Percentiles rank a stretch among this genome's conserved stretches.
Evolutionary conservation across 148 eudicot genomes (phyloP).

Genomic region (Limonium bicolor): DNA sequence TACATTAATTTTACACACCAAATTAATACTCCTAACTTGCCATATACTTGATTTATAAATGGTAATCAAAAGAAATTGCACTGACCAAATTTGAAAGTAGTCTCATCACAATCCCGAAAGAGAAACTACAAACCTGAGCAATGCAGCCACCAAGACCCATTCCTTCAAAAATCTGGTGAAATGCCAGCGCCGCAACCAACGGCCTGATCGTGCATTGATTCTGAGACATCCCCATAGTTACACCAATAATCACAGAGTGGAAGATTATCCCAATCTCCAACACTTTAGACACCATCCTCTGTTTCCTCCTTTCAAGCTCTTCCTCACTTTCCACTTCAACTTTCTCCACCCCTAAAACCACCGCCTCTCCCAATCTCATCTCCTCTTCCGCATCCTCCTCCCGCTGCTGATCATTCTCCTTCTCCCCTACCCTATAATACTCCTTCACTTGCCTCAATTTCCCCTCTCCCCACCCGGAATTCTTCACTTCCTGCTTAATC

Average conservation of each 20-base stretch:
- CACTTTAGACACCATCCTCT: slow-evolving; percentile 69
- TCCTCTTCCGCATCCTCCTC: slow-evolving; percentile 7
- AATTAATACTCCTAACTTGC: too few relatives aligned
- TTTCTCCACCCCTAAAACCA: neutral
- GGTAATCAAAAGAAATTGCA: too few relatives aligned
- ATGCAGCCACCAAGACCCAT: slow-evolving; percentile 88
- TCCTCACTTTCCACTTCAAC: slow-evolving; percentile 11
- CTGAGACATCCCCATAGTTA: slow-evolving; percentile 91
- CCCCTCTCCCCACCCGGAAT: too few relatives aligned
- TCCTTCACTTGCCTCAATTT: slow-evolving; percentile 2
- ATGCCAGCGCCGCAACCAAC: slow-evolving; percentile 68
- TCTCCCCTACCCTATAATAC: slow-evolving; percentile 4
- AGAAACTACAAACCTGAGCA: slow-evolving; percentile 43
- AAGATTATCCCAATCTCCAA: slow-evolving; percentile 83
- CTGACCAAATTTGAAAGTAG: too few relatives aligned
- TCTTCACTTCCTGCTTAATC: too few relatives aligned
- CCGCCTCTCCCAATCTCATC: too few relatives aligned
- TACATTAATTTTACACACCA: too few relatives aligned
- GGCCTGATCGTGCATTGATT: slow-evolving; percentile 67
- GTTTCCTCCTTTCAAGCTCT: slow-evolving; percentile 36
- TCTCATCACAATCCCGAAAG: too few relatives aligned
- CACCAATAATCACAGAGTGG: slow-evolving; percentile 73
- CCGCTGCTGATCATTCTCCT: slow-evolving; percentile 11
- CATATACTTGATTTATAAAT: too few relatives aligned
- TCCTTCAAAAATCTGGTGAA: slow-evolving; percentile 78